Percentiles rank a stretch among this genome's conserved stretches.
Evolutionary conservation across 1,284 basidiomycete species (phyloP).

Genomic region (Phlebopus sp.): DNA sequence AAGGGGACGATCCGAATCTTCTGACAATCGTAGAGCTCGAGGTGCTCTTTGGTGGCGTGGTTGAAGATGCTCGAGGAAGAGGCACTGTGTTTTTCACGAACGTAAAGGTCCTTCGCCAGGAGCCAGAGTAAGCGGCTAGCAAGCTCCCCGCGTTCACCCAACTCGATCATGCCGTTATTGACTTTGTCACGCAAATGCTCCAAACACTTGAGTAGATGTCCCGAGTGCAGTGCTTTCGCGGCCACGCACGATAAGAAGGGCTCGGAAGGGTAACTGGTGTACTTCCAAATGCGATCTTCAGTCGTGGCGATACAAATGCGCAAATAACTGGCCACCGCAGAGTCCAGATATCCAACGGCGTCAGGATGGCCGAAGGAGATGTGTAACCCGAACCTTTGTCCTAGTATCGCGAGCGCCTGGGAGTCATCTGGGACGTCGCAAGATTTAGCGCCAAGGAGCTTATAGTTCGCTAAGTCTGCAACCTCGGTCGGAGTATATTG

Average conservation of each 20-base stretch:
- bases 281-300: neutral
- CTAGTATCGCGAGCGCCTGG: neutral
- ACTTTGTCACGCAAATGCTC: too few species aligned
- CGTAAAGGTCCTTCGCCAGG: too few species aligned
- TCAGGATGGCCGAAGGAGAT: slow-evolving; percentile 3
- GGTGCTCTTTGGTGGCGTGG: too few species aligned
- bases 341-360: neutral
- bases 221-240: neutral
- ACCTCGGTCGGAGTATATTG: neutral
- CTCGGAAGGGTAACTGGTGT: slow-evolving; percentile 4
- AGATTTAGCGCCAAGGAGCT: neutral
- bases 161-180: too few species aligned
- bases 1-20: too few species aligned
- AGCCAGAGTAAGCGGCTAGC: too few species aligned
- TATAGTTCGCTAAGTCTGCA: neutral
- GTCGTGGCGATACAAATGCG: slow-evolving; percentile 1
- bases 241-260: slow-evolving; percentile 4
- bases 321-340: slow-evolving; percentile 4
- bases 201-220: too few species aligned
- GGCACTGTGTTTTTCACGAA: too few species aligned
- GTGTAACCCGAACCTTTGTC: slow-evolving; percentile 3
- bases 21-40: too few species aligned
- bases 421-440: slow-evolving; percentile 8
- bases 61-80: too few species aligned
- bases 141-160: too few species aligned